A percentile compares a stretch with the other conserved stretches of the same genome.
Conservation (phyloP, 495 filamentous ascomycete genomes). For the Lineolata rhizophorae region DNA sequence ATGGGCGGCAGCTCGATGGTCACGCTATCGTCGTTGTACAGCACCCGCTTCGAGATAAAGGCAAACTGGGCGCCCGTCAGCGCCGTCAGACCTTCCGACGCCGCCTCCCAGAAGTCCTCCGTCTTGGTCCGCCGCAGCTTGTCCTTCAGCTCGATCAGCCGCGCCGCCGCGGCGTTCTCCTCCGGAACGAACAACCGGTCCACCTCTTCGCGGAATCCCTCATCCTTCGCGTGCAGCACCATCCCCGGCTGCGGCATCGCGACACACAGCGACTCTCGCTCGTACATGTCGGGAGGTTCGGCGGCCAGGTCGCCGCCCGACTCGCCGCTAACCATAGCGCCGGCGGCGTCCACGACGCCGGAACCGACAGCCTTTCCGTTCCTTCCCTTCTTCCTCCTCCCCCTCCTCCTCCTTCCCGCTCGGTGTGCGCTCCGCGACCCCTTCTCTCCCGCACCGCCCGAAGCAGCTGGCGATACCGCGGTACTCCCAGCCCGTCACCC, state of each 20-base stretch:
- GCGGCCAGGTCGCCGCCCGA: too few species aligned
- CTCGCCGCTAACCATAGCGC: too few species aligned
- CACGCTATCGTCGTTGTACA: conserved; percentile 32
- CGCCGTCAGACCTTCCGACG: conserved; percentile 43
- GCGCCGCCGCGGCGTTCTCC: conserved; percentile 41
- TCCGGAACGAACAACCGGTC: conserved; percentile 24
- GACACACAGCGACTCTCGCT: conserved; percentile 12
- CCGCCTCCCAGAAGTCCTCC: conserved; percentile 41
- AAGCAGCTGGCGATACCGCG: too few species aligned
- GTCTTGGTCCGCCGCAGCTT: conserved; percentile 29
- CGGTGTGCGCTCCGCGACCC: too few species aligned
- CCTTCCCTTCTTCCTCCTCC: too few species aligned
- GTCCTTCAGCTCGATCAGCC: conserved; percentile 39
- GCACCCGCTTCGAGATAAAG: conserved; percentile 46
- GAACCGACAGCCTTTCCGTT: too few species aligned
- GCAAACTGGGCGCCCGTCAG: conserved; percentile 46
- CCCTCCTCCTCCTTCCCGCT: too few species aligned
- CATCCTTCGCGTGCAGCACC: conserved; percentile 24
- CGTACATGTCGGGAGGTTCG: too few species aligned
- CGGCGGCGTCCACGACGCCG: too few species aligned
- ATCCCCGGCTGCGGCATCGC: conserved; percentile 10
- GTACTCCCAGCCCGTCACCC: too few species aligned
- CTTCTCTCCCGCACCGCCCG: too few species aligned
- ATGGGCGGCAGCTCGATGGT: conserved; percentile 35
- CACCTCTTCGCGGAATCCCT: conserved; percentile 25